phyloP scores from a whole-genome alignment of 768 basidiomycete species.

The Leccinum subgranulosum region DNA sequence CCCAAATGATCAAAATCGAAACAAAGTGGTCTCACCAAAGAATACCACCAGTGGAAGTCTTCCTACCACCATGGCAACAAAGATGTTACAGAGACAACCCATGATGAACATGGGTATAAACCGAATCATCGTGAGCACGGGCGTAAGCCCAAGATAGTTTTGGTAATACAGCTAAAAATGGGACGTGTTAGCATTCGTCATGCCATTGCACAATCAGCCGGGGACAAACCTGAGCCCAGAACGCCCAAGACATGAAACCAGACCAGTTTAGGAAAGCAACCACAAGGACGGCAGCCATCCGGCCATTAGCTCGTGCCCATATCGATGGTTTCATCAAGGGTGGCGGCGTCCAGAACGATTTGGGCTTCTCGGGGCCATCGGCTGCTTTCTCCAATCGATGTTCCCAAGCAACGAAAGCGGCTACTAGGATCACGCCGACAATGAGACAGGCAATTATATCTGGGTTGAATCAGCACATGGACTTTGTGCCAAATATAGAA shows the following conservation, averaged over 20 bases:
- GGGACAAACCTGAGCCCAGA: conserved; percentile 43
- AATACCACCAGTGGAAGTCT: conserved; percentile 55
- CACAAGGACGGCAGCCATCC: conserved; percentile 56
- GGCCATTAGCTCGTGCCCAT: conserved; percentile 61
- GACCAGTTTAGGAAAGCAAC: conserved; percentile 68
- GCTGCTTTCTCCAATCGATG: conserved; percentile 46
- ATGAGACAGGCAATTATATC: conserved; percentile 74
- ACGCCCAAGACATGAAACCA: conserved; percentile 51
- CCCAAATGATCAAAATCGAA: no score
- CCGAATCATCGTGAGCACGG: conserved; percentile 61
- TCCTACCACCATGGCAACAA: conserved; percentile 59
- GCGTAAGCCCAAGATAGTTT: conserved; percentile 50
- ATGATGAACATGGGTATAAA: conserved; percentile 69
- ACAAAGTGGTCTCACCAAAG: conserved; percentile 40
- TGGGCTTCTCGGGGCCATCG: conserved; percentile 9
- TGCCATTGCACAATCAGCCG: neutral
- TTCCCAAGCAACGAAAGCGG: conserved; percentile 65
- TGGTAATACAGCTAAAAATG: conserved; percentile 64
- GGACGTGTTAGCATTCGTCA: neutral
- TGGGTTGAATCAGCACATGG: conserved; percentile 15
- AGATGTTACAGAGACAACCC: conserved; percentile 60
- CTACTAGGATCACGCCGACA: conserved; percentile 54
- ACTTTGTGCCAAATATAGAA: conserved; percentile 18
- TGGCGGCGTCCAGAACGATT: conserved; percentile 42
- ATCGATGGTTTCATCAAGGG: conserved; percentile 64